Evolutionary conservation across 1,284 basidiomycete species (phyloP).

Genomic region (Pyrrhoderma lamaoense): DNA sequence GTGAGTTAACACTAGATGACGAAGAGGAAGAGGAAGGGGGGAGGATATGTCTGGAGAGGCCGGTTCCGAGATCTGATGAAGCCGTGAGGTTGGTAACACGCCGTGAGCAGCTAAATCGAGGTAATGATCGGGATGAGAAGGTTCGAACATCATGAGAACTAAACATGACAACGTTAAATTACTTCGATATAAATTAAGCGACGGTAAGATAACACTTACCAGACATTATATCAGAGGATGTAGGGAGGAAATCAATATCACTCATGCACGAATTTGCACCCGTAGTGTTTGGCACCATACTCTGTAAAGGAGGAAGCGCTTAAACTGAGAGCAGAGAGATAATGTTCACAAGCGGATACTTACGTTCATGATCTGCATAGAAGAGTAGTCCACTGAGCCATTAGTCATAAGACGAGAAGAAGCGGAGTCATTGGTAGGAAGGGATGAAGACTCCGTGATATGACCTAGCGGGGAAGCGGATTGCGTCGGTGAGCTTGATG

Average conservation of each 20-base stretch:
- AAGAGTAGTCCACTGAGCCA: constrained; percentile 6
- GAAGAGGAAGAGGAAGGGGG: constrained; percentile 15
- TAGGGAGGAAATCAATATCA: constrained; percentile 3
- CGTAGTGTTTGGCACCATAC: neutral
- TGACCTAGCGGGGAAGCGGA: neutral
- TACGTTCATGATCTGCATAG: constrained; percentile 13
- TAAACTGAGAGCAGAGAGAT: too few relatives aligned
- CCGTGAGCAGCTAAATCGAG: constrained; percentile 1
- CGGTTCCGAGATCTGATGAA: constrained; percentile 12
- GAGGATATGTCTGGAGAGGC: constrained; percentile 14
- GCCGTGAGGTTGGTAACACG: neutral
- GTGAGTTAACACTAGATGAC: constrained; percentile 9
- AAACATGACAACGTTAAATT: neutral
- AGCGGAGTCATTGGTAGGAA: neutral
- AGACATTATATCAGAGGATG: constrained; percentile 13
- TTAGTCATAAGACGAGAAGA: constrained; percentile 1
- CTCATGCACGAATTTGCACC: neutral
- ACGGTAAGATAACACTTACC: constrained; percentile 8
- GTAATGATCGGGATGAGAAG: constrained; percentile 5
- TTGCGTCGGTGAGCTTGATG: neutral
- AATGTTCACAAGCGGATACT: neutral
- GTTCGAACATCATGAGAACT: constrained; percentile 13
- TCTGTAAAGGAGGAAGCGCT: neutral
- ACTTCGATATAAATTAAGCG: neutral
- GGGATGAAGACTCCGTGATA: neutral